These are phyloP conservation scores for Scedosporium minutisporum DNA, from an alignment of 2,329 filamentous ascomycete genomes.

Conservation along the genomic window DNA sequence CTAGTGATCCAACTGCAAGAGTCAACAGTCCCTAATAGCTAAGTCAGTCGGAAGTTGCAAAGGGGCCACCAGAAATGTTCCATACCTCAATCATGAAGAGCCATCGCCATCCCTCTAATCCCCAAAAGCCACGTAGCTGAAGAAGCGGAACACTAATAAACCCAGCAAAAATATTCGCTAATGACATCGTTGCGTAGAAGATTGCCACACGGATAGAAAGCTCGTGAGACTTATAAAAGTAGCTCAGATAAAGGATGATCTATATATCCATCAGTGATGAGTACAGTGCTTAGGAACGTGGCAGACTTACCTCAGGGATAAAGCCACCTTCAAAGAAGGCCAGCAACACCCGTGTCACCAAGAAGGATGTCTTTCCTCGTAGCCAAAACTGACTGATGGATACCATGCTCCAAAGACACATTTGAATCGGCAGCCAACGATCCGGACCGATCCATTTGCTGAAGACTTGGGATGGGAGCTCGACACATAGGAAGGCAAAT, in stretches of 20 bases:
- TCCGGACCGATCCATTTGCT: slow-evolving; percentile 49
- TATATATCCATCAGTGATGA: slow-evolving; percentile 21
- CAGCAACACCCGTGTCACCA: slow-evolving; percentile 27
- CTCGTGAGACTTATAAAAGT: slow-evolving; percentile 66
- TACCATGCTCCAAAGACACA: slow-evolving; percentile 46
- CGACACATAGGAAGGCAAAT: slow-evolving; percentile 21
- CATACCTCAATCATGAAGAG: slow-evolving; percentile 15
- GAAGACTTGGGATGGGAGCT: slow-evolving; percentile 50
- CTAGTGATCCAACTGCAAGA: slow-evolving; percentile 37
- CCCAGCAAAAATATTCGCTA: slow-evolving; percentile 34
- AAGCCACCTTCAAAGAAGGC: slow-evolving; percentile 35
- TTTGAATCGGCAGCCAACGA: slow-evolving; percentile 50
- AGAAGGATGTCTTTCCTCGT: slow-evolving; percentile 25
- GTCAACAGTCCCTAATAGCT: slow-evolving; percentile 26
- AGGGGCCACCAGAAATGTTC: neutral
- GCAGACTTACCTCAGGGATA: slow-evolving; percentile 29
- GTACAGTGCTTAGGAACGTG: slow-evolving; percentile 7
- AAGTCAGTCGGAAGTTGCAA: slow-evolving; percentile 1
- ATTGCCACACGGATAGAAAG: slow-evolving; percentile 53
- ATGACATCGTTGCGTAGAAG: slow-evolving; percentile 63
- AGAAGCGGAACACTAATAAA: slow-evolving; percentile 16
- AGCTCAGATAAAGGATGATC: slow-evolving; percentile 58
- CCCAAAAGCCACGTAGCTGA: slow-evolving; percentile 14
- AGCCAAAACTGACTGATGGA: slow-evolving; percentile 36
- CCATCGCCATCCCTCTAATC: slow-evolving; percentile 17